phyloP scores from a whole-genome alignment of 2,329 filamentous ascomycete species.

The Ophiosphaerella herpotricha region DNA sequence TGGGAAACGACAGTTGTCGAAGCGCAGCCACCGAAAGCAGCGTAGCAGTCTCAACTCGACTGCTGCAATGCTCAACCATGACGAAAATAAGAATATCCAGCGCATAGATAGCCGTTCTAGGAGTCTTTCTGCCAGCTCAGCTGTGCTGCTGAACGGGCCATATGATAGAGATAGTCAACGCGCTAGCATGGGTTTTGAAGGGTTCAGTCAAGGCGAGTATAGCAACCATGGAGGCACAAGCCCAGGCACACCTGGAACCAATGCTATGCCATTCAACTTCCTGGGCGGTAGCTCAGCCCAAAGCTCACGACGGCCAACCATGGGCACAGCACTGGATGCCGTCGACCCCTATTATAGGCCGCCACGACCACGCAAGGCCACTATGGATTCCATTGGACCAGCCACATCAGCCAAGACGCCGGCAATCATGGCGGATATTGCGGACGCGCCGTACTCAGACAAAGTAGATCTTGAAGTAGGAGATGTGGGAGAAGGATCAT shows the following conservation, averaged over 20 bases:
- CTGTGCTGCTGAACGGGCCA: slow-evolving; percentile 61
- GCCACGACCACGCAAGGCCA: slow-evolving; percentile 68
- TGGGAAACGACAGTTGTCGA: slow-evolving; percentile 84
- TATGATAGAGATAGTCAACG: slow-evolving; percentile 48
- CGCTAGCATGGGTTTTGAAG: slow-evolving; percentile 59
- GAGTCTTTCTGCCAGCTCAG: slow-evolving; percentile 66
- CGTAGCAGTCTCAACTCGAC: slow-evolving; percentile 83
- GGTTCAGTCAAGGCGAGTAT: slow-evolving; percentile 57
- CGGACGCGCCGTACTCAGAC: slow-evolving; percentile 52
- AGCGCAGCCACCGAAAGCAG: slow-evolving; percentile 68
- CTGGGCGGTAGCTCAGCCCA: slow-evolving; percentile 55
- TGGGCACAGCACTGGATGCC: slow-evolving; percentile 39
- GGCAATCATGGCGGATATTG: slow-evolving; percentile 53
- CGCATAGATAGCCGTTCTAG: slow-evolving; percentile 59
- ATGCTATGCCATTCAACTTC: slow-evolving; percentile 74
- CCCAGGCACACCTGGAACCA: slow-evolving; percentile 72
- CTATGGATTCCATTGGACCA: slow-evolving; percentile 59
- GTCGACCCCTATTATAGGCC: slow-evolving; percentile 87
- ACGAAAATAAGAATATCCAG: slow-evolving; percentile 66
- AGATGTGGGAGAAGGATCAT: slow-evolving; percentile 41
- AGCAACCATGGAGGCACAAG: slow-evolving; percentile 59
- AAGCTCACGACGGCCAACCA: slow-evolving; percentile 47
- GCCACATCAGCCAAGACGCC: slow-evolving; percentile 52
- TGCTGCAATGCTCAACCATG: slow-evolving; percentile 75
- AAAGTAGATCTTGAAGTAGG: slow-evolving; percentile 43